Conservation (phyloP, 1,284 basidiomycete species). For the Cryptococcus wingfieldii region DNA sequence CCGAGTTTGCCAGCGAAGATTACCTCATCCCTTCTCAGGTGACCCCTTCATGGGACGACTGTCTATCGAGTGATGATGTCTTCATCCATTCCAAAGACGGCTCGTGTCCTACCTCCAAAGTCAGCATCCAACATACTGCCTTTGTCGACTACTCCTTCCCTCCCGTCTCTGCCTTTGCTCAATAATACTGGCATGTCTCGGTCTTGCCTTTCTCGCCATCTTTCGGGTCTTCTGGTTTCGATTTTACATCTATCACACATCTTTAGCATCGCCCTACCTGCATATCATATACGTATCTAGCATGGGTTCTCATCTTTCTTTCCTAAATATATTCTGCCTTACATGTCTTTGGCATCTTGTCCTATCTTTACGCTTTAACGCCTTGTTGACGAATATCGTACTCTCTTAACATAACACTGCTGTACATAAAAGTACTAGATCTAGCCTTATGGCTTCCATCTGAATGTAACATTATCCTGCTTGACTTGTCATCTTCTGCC, state of each 20-base stretch:
- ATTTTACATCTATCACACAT: neutral
- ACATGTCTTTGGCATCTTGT: neutral
- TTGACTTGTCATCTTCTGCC: too few relatives aligned
- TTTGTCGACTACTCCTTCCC: neutral
- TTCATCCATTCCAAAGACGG: neutral
- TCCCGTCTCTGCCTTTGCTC: neutral
- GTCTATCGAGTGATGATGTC: constrained; percentile 10
- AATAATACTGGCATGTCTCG: neutral
- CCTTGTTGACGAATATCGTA: neutral
- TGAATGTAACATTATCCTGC: too few relatives aligned
- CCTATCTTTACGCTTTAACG: neutral
- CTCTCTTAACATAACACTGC: too few relatives aligned
- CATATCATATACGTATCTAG: too few relatives aligned
- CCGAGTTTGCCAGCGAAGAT: constrained; percentile 13
- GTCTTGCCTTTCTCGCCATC: neutral
- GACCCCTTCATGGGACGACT: constrained; percentile 3
- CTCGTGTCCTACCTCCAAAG: neutral
- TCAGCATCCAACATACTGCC: neutral
- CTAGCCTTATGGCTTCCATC: too few relatives aligned
- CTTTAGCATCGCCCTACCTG: too few relatives aligned
- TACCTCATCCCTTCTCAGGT: constrained; percentile 3
- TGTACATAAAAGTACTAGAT: too few relatives aligned
- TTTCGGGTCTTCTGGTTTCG: neutral
- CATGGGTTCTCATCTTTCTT: too few relatives aligned
- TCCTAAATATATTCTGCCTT: too few relatives aligned